Percentiles rank a stretch among this genome's conserved stretches.
Evolutionary conservation across 2,329 filamentous ascomycete genomes (phyloP).

Genomic region (Colletotrichum sp.): DNA sequence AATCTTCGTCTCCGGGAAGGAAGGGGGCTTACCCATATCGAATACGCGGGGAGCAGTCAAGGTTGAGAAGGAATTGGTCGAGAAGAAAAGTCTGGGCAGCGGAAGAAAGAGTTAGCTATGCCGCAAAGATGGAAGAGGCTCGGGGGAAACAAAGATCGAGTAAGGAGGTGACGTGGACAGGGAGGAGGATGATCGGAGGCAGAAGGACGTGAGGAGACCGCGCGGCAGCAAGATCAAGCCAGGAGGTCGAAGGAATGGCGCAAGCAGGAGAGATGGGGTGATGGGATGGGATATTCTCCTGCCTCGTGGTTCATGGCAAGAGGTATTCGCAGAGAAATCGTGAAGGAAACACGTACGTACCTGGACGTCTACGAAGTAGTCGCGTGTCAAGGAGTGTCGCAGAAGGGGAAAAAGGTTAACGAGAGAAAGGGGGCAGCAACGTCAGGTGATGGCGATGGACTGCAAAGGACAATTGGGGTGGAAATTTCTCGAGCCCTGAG

Average conservation of each 20-base stretch:
- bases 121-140: neutral
- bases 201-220: neutral
- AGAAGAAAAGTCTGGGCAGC: constrained; percentile 28
- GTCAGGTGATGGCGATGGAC: neutral
- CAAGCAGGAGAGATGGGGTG: neutral
- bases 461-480: constrained; percentile 2
- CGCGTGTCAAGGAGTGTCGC: constrained; percentile 40
- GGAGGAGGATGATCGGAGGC: constrained; percentile 2
- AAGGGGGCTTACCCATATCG: constrained; percentile 52
- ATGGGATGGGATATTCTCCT: neutral
- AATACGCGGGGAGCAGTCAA: constrained; percentile 34
- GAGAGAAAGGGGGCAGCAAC: constrained; percentile 26
- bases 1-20: constrained; percentile 21
- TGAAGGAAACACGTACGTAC: constrained; percentile 25
- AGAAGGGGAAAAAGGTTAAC: constrained; percentile 23
- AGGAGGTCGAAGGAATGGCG: neutral
- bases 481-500: neutral
- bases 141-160: neutral
- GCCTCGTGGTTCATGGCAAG: neutral
- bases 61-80: constrained; percentile 24
- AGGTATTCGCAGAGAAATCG: neutral
- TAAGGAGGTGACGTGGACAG: neutral
- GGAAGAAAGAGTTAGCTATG: constrained; percentile 28
- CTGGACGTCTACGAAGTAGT: constrained; percentile 26
- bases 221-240: neutral